These are phyloP conservation scores for Nicotiana undulata DNA, from an alignment of 257 asterid genomes.

Conservation along the genomic window DNA sequence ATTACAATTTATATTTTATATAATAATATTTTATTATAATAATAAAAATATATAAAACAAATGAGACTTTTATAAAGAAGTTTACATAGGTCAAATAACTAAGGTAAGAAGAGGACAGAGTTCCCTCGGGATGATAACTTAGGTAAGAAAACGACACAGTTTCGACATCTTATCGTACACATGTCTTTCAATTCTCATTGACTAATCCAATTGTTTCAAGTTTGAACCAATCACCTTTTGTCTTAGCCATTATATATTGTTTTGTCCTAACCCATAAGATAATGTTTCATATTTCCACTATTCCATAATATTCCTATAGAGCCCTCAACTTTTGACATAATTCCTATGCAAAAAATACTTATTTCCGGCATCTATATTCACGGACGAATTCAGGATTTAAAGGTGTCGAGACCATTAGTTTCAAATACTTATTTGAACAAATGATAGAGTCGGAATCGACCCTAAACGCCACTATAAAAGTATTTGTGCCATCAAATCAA, in stretches of 20 bases:
- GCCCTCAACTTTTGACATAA: not conserved
- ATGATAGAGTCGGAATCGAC: no score
- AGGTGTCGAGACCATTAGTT: no score
- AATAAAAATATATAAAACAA: no score
- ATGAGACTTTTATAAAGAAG: fast-evolving
- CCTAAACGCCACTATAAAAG: no score
- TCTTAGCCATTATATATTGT: not conserved
- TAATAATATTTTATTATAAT: no score
- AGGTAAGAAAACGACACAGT: constrained; percentile 10
- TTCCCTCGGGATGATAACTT: not conserved
- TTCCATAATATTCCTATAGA: not conserved
- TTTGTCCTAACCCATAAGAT: not conserved
- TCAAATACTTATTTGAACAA: no score
- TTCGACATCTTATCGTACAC: not conserved
- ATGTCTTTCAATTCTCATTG: not conserved
- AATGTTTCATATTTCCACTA: not conserved
- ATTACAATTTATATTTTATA: no score
- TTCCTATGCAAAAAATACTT: not conserved
- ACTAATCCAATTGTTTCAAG: constrained; percentile 3
- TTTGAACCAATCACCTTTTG: constrained; percentile 10
- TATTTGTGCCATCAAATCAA: no score
- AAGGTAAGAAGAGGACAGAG: no score
- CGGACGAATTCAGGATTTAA: no score
- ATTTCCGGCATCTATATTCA: no score
- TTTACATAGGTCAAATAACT: no score